Evolutionary conservation across 2,329 filamentous ascomycete genomes (phyloP), one percentile per base, ranked within the genome.

Genomic region (Ophiostoma ulmi): DNA sequence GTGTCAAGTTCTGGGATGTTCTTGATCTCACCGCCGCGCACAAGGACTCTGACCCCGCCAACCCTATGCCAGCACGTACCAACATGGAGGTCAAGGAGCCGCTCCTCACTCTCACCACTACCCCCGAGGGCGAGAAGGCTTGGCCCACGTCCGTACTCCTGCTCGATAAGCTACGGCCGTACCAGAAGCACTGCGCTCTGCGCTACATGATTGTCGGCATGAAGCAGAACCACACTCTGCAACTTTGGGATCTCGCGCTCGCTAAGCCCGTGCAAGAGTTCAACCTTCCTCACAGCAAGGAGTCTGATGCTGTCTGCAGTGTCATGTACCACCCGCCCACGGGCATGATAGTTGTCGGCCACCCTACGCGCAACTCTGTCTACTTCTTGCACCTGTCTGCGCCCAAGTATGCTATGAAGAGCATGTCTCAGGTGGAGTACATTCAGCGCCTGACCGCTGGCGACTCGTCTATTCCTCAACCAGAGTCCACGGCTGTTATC

Each of bases 1-100:
- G 93, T 73, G 90, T 98, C 81, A 95, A 97, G 80, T 97, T 99
- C 84, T 99, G 95, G 96, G 95, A 99, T 79, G 92, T 98, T 74
- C 91, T 91, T 72, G 88, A 91, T 72, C 85, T 97, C 70, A 90
- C 85, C 1, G 82, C 85, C 22, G 80, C 80, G 73, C 83, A 84
- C 75, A 83, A 86, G 73, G 82, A 79, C 72, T 83, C 82, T 11
- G 83, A 86, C 73, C 80, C 82, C 13, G 82, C 83, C 73, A 81
- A 80, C 70, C 84, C 85, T 1, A 78, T 85, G 77, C 87, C 87
- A 10, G 84, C 83, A 1, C 83, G 85, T 70, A 84, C 82, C 36
- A 83, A 88, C 0, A 83, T 93, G 67, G 93, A 97, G 80, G 87
- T 98, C 72, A 93, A 92, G 75, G 90, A 93, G 74, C 94, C 95